phyloP scores from a whole-genome alignment of 257 asterid species.

The Ilex asprella region DNA sequence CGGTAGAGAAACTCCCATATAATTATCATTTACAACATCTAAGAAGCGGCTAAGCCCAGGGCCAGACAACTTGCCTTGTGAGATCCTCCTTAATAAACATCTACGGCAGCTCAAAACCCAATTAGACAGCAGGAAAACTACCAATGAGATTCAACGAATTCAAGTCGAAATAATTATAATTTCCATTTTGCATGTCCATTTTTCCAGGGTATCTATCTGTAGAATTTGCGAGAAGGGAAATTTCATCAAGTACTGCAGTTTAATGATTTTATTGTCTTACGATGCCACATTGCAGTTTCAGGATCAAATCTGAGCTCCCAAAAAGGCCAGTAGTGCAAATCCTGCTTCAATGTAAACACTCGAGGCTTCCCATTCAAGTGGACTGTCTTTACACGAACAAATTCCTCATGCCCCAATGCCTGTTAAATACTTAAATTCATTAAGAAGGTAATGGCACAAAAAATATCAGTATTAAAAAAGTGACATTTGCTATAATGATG shows the following conservation, averaged over 20 bases:
- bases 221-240: not conserved
- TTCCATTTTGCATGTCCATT: not conserved
- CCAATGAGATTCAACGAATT: not conserved
- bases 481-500: not conserved
- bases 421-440: slow-evolving; percentile 11
- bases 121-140: not conserved
- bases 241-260: slow-evolving; percentile 25
- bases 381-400: slow-evolving; percentile 74
- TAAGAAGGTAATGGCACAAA: not conserved
- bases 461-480: not conserved
- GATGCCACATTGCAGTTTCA: slow-evolving; percentile 73
- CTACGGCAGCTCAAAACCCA: not conserved
- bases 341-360: slow-evolving; percentile 89
- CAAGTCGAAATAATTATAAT: not conserved
- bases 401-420: slow-evolving; percentile 85
- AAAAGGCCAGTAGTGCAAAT: slow-evolving; percentile 96
- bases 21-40: too few relatives aligned
- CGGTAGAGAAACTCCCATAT: too few relatives aligned
- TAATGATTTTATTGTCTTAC: slow-evolving; percentile 62
- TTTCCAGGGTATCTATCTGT: not conserved
- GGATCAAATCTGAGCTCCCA: slow-evolving; percentile 94
- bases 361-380: slow-evolving; percentile 96
- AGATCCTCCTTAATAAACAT: not conserved
- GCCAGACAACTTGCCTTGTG: not conserved
- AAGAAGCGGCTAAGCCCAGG: not conserved